A percentile compares a stretch with the other conserved stretches of the same genome.
These are phyloP conservation scores for Paracamarosporium sp. DNA, from an alignment of 2,329 filamentous ascomycete species.

Conservation along the genomic window DNA sequence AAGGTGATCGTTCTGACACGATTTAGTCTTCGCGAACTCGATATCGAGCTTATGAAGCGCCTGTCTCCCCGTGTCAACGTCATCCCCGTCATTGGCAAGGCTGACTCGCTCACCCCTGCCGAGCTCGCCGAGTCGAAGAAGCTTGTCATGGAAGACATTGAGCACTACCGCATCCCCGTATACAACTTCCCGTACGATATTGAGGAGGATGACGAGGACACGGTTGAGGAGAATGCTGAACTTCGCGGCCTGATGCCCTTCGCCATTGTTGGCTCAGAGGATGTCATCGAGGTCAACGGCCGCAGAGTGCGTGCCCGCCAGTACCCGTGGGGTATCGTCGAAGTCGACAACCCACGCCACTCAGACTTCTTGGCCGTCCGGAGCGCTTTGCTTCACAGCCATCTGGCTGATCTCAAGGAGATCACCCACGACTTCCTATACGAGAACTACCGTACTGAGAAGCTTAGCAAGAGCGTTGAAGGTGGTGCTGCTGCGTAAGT, in stretches of 20 bases:
- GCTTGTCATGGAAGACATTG: slow-evolving; percentile 99
- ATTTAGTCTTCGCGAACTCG: slow-evolving; percentile 88
- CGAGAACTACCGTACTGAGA: slow-evolving; percentile 99
- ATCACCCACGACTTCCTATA: slow-evolving; percentile 99
- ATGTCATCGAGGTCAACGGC: slow-evolving; percentile 91
- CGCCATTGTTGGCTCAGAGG: slow-evolving; percentile 97
- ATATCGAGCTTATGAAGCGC: slow-evolving; percentile 99
- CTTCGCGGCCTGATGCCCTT: slow-evolving; percentile 98
- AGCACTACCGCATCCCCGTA: slow-evolving; percentile 98
- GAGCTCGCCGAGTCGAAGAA: slow-evolving; percentile 99
- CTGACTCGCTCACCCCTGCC: slow-evolving; percentile 93
- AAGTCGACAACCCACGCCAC: slow-evolving; percentile 98
- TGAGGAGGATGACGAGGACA: slow-evolving; percentile 99
- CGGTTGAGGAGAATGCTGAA: slow-evolving; percentile 98
- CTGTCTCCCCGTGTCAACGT: slow-evolving; percentile 98
- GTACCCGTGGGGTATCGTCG: slow-evolving; percentile 98
- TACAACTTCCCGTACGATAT: slow-evolving; percentile 99
- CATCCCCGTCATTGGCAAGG: slow-evolving; percentile 98
- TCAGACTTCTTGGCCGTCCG: slow-evolving; percentile 98
- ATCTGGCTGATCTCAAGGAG: slow-evolving; percentile 97
- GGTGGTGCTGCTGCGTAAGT: slow-evolving; percentile 87
- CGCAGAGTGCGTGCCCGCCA: slow-evolving; percentile 92
- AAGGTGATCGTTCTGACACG: slow-evolving; percentile 21
- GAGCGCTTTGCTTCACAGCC: slow-evolving; percentile 94
- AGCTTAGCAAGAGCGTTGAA: slow-evolving; percentile 99